A percentile compares a stretch with the other conserved stretches of the same genome.
These are phyloP conservation scores for Yarrowia osloensis DNA, from an alignment of 805 yeast species.

Conservation along the genomic window DNA sequence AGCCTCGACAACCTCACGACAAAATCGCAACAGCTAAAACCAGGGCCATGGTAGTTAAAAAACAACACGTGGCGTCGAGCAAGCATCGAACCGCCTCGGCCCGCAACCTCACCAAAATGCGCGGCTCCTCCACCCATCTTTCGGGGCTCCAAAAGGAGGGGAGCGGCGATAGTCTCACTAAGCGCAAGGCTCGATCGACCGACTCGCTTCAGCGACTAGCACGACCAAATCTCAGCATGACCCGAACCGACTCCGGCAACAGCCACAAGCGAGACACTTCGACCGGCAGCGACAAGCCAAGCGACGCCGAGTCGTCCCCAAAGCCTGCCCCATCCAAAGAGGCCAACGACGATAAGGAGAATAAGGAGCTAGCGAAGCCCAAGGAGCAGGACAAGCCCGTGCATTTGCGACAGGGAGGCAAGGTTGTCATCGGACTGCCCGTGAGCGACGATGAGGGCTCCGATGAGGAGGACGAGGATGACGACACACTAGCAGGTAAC, in stretches of 20 bases:
- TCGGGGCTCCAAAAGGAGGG: neutral
- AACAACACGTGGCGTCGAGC: conserved; percentile 25
- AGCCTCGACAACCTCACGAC: neutral
- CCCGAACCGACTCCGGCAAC: neutral
- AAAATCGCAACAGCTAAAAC: neutral
- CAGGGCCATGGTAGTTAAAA: conserved; percentile 24
- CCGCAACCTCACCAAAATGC: conserved; percentile 12
- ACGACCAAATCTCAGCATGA: conserved; percentile 20
- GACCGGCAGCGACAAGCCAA: neutral
- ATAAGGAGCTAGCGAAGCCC: neutral
- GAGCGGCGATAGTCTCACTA: conserved; percentile 25
- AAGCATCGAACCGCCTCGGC: conserved; percentile 25
- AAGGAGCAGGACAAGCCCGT: conserved; percentile 7
- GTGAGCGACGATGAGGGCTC: conserved; percentile 19
- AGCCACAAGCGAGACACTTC: conserved; percentile 11
- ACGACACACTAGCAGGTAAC: neutral
- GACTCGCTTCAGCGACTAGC: conserved; percentile 20
- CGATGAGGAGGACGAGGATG: neutral
- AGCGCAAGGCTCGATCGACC: conserved; percentile 22
- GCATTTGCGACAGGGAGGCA: conserved; percentile 15
- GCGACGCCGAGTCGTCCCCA: neutral
- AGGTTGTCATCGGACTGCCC: conserved; percentile 17
- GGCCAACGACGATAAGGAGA: neutral
- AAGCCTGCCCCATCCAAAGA: neutral
- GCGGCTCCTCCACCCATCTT: conserved; percentile 24